These are phyloP conservation scores for Lepidopterella palustris DNA, from an alignment of 495 filamentous ascomycete genomes.

Conservation along the genomic window DNA sequence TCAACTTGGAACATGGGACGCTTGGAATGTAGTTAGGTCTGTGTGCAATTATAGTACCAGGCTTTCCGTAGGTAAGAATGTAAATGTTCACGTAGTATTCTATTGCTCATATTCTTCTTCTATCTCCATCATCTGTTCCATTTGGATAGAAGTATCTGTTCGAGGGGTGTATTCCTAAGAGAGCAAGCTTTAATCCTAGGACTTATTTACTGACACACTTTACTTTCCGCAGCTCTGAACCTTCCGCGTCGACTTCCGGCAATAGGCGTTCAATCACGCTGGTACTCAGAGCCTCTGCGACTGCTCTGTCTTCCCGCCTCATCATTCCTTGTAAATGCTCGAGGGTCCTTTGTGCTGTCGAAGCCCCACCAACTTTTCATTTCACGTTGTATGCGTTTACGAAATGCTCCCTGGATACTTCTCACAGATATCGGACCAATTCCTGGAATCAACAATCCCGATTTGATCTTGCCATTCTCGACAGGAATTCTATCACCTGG, in stretches of 20 bases:
- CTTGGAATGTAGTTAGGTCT: constrained; percentile 82
- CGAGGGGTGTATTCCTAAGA: no score
- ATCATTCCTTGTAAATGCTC: constrained; percentile 69
- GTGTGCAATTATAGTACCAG: constrained; percentile 78
- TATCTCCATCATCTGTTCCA: no score
- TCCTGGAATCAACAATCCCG: constrained; percentile 45
- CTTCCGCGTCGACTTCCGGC: constrained; percentile 75
- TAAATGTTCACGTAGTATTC: constrained; percentile 1
- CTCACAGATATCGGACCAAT: constrained; percentile 70
- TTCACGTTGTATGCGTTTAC: constrained; percentile 74
- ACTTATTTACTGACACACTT: no score
- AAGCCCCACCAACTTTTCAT: constrained; percentile 75
- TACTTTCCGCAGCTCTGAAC: constrained; percentile 53
- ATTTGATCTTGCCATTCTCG: constrained; percentile 32
- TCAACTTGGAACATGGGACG: constrained; percentile 78
- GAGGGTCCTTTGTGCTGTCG: constrained; percentile 76
- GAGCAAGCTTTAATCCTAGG: no score
- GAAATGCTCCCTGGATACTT: constrained; percentile 71
- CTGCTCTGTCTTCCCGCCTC: constrained; percentile 61
- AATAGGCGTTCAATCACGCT: constrained; percentile 69
- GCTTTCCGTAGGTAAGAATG: constrained; percentile 76
- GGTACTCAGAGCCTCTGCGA: constrained; percentile 88
- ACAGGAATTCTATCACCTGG: constrained; percentile 36
- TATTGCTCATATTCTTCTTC: no score
- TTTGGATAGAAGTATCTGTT: no score